Base-by-base conservation (phyloP, 2,329 filamentous ascomycete species). In the Neodidymelliopsis sp. region DNA sequence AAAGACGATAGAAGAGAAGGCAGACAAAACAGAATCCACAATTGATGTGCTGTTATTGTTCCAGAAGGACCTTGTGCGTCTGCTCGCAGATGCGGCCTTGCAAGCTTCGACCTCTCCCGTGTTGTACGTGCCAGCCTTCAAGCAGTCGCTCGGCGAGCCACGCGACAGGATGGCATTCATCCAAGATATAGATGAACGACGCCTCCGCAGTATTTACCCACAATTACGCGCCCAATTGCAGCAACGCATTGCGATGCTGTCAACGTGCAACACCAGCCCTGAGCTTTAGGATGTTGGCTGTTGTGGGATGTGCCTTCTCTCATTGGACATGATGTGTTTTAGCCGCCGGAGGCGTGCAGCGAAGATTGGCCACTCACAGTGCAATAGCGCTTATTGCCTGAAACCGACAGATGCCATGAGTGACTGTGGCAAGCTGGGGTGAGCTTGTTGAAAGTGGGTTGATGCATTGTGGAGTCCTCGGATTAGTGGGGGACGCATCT, bases 331-430 rank as follows among this genome's bases (percentile, higher is more conserved):
- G 36, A 37, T 8, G 20, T 31, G 36, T 27, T 42, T 58, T 65
- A 66, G 57, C 61, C 65, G 65, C 65, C 56, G 49, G 52, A 54
- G 42, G 47, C 45, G 51, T 57, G 63, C 59, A 60, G 54, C 45
- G 16, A 55, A 36, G 45, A 31, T 55, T 41, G 51, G 54, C 65
- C 63, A 68, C 55, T 65, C 55, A 57, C 54, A 30, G 52, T 36
- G 51, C 62, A 65, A 66, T 68, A 67, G 63, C 65, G 65, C 61
- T 60, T 67, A 54, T 39, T 35, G 45, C 20, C 49, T 57, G 59
- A 68, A 68, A 68, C 62, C 48, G 51, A 53, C 49, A 54, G 47
- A 48, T 54, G 49, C 33, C 43, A 40, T n/a, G 29, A 25, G 48
- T 25, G 27, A 31, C 39, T 30, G 27, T 54, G 56, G 56, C 50